These are phyloP conservation scores for Lasiosphaeriaceae sp. DNA, from an alignment of 495 filamentous ascomycete genomes.

Conservation along the genomic window DNA sequence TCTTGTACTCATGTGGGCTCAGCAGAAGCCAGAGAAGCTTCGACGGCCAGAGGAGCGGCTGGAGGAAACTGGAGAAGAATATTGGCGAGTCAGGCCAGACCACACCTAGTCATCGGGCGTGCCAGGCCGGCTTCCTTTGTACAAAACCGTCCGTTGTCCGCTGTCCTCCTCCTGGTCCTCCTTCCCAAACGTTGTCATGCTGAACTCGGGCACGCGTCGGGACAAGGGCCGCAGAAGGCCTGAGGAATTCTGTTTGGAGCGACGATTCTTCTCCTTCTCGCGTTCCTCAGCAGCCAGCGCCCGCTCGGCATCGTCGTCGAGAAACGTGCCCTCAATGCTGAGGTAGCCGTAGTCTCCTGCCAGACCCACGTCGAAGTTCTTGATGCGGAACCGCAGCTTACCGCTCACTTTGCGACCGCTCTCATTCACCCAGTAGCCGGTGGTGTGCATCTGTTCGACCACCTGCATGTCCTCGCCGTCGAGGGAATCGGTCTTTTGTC, in stretches of 20 bases:
- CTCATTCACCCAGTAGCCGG: constrained; percentile 46
- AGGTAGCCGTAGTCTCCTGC: constrained; percentile 47
- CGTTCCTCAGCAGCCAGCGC: constrained; percentile 33
- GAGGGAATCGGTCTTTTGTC: constrained; percentile 19
- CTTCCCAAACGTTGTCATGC: constrained; percentile 45
- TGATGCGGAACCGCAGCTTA: constrained; percentile 47
- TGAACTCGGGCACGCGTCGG: constrained; percentile 40
- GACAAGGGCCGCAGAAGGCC: constrained; percentile 31
- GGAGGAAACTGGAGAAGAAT: constrained; percentile 17
- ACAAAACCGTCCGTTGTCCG: constrained; percentile 22
- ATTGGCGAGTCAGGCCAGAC: constrained; percentile 22
- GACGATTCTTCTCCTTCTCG: constrained; percentile 30
- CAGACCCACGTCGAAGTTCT: constrained; percentile 46
- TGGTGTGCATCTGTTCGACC: constrained; percentile 43
- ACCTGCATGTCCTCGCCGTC: constrained; percentile 30
- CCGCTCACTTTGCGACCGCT: constrained; percentile 31
- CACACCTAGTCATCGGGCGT: constrained; percentile 38
- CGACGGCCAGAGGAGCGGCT: constrained; percentile 3
- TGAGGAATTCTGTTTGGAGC: constrained; percentile 25
- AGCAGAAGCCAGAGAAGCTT: constrained; percentile 8
- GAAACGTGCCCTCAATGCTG: constrained; percentile 45
- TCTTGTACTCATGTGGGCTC: background rate
- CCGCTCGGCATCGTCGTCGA: constrained; percentile 39
- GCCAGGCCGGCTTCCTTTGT: constrained; percentile 30
- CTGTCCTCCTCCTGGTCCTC: constrained; percentile 38